These are phyloP conservation scores for Oryza rufipogon DNA, from an alignment of 176 grass and related monocot species.

Conservation along the genomic window DNA sequence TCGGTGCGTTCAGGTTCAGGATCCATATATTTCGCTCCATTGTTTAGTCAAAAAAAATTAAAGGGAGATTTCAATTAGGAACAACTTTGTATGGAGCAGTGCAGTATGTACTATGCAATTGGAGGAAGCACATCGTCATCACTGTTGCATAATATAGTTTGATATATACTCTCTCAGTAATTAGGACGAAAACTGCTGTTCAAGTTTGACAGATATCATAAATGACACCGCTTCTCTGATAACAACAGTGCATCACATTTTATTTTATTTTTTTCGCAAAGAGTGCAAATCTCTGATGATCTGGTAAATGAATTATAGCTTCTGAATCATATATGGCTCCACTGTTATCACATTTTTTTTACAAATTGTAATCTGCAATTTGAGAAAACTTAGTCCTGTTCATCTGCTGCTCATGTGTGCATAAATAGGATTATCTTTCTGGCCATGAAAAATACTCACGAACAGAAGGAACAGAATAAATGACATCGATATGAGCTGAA, in stretches of 20 bases:
- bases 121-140: not conserved
- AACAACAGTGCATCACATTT: not conserved
- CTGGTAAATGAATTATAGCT: not conserved
- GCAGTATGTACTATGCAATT: not conserved
- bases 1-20: not conserved
- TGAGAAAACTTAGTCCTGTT: not conserved
- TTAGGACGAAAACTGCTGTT: not conserved
- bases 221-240: conserved; percentile 12
- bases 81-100: not conserved
- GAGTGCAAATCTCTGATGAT: not conserved
- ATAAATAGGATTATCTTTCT: not conserved
- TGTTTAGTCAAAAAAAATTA: not conserved
- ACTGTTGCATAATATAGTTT: not conserved
- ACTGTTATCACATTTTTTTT: not conserved
- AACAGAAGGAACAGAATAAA: not conserved
- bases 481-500: not conserved
- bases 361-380: not conserved
- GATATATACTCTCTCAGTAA: not conserved
- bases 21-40: not conserved
- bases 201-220: not conserved
- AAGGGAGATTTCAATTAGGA: not conserved
- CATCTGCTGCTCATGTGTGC: not conserved
- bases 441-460: not conserved
- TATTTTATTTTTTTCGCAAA: not conserved
- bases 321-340: not conserved